A percentile compares a stretch with the other conserved stretches of the same genome.
Conservation (phyloP, 352 stramenopile genomes). For the Globisporangium radiosum region DNA sequence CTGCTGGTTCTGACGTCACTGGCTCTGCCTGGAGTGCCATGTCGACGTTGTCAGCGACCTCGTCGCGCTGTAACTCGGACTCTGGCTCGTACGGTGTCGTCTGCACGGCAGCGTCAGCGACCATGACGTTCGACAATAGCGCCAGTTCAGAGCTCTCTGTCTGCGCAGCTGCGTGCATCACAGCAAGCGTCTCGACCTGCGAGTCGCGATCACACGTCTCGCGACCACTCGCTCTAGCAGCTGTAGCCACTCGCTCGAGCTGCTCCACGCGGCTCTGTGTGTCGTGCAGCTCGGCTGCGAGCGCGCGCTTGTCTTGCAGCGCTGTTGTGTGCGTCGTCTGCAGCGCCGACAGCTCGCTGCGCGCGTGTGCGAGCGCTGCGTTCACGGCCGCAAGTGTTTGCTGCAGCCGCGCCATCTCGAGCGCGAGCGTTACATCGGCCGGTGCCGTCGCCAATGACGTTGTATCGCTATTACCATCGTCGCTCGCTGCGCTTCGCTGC, state of each 20-base stretch:
- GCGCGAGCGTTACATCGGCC: too few relatives aligned
- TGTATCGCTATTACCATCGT: too few relatives aligned
- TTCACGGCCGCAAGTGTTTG: constrained; percentile 37
- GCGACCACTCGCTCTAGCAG: constrained; percentile 3
- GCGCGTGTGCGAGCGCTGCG: constrained; percentile 25
- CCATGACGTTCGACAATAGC: too few relatives aligned
- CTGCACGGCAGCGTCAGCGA: too few relatives aligned
- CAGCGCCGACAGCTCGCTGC: constrained; percentile 37
- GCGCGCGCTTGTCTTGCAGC: constrained; percentile 40
- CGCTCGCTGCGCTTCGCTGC: not conserved
- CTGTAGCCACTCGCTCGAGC: constrained; percentile 16
- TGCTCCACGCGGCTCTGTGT: constrained; percentile 9
- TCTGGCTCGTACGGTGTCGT: too few relatives aligned
- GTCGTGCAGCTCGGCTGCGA: constrained; percentile 29
- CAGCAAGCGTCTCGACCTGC: not conserved
- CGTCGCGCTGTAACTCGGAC: too few relatives aligned
- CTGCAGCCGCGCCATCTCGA: constrained; percentile 37
- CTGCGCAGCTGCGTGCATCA: not conserved
- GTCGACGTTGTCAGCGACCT: too few relatives aligned
- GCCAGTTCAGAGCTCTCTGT: not conserved
- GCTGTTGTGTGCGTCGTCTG: constrained; percentile 31
- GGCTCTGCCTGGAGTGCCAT: too few relatives aligned
- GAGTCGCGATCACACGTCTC: not conserved
- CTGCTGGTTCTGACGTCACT: too few relatives aligned
- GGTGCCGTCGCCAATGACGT: too few relatives aligned